Percentiles rank a stretch among this genome's conserved stretches.
Evolutionary conservation across 2,329 filamentous ascomycete genomes (phyloP).

Genomic region (Parafenestella ontariensis): DNA sequence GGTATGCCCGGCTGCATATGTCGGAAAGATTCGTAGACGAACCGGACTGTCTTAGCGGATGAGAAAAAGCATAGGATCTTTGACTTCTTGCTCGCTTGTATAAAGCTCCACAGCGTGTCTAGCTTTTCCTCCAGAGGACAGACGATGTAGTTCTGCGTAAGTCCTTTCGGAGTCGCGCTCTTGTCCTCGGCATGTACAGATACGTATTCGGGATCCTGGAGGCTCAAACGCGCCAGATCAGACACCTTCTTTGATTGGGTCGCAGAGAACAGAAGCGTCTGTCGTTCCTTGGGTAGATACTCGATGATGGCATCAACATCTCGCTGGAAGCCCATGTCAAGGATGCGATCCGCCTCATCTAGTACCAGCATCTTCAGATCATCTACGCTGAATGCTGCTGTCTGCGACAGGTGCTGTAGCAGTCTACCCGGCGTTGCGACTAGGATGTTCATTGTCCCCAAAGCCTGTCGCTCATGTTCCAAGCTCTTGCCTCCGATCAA

Average conservation of each 20-base stretch:
- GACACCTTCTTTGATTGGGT: conserved; percentile 96
- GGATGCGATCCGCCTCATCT: conserved; percentile 94
- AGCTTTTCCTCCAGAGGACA: conserved; percentile 88
- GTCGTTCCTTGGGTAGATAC: conserved; percentile 82
- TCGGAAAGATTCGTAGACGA: conserved; percentile 91
- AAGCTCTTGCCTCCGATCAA: conserved; percentile 93
- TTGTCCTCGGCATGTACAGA: conserved; percentile 86
- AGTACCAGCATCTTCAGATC: conserved; percentile 92
- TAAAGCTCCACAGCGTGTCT: conserved; percentile 90
- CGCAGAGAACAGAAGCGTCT: conserved; percentile 94
- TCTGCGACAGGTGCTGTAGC: conserved; percentile 95
- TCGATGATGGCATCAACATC: conserved; percentile 93
- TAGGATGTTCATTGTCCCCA: conserved; percentile 94
- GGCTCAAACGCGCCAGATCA: conserved; percentile 85
- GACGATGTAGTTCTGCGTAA: conserved; percentile 91
- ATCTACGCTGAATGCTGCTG: conserved; percentile 85
- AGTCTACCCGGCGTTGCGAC: conserved; percentile 95
- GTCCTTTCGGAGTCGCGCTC: conserved; percentile 78
- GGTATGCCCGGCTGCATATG: conserved; percentile 94
- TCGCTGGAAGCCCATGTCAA: conserved; percentile 95
- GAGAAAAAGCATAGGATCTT: conserved; percentile 97
- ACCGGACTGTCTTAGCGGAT: conserved; percentile 94
- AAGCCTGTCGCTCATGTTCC: conserved; percentile 82
- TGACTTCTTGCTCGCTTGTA: conserved; percentile 86
- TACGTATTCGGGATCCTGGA: conserved; percentile 92